A percentile compares a stretch with the other conserved stretches of the same genome.
phyloP scores from a whole-genome alignment of 176 grass and related monocot species.

The Bromus sterilis region DNA sequence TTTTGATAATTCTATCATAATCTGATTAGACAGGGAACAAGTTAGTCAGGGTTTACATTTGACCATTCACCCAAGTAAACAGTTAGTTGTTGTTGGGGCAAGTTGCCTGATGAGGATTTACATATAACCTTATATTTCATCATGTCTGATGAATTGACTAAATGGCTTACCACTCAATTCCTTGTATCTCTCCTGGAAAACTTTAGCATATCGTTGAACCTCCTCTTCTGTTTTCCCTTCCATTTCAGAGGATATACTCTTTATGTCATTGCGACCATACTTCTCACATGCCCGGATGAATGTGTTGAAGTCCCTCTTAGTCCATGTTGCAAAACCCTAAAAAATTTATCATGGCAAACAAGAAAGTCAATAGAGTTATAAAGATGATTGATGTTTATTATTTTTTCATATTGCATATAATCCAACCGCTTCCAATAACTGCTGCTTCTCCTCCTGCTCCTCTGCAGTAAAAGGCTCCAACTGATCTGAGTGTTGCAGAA shows the following conservation, averaged over 20 bases:
- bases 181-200: conserved; percentile 90
- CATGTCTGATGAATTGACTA: not conserved
- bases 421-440: conserved; percentile 70
- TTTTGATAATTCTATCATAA: conserved; percentile 97
- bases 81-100: not conserved
- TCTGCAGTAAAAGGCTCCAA: conserved; percentile 75
- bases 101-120: not conserved
- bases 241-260: conserved; percentile 84
- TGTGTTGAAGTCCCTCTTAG: conserved; percentile 89
- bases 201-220: conserved; percentile 80
- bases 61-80: not conserved
- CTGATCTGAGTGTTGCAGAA: conserved; percentile 48
- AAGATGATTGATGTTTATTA: not conserved
- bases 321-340: conserved; percentile 95
- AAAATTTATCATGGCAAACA: not conserved
- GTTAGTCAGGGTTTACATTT: not conserved
- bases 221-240: conserved; percentile 97
- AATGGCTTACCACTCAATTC: conserved; percentile 72
- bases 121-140: not conserved
- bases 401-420: not conserved
- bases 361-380: not conserved
- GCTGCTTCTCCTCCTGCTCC: conserved; percentile 90
- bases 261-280: conserved; percentile 92
- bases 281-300: conserved; percentile 97
- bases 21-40: conserved; percentile 37